Conservation (phyloP, 2,329 filamentous ascomycete species). For the Talaromyces atroroseus region DNA sequence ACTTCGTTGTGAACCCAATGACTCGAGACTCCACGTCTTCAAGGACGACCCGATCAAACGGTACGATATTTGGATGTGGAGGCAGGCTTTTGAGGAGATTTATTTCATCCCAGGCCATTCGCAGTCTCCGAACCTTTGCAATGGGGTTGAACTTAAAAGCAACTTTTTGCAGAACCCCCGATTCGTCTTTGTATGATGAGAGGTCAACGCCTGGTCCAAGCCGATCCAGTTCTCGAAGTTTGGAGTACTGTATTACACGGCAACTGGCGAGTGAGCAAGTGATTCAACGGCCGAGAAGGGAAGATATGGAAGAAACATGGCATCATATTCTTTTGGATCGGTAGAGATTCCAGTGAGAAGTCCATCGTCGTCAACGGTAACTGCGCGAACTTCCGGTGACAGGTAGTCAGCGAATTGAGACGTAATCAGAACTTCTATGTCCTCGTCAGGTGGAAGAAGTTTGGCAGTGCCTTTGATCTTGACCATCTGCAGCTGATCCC, state of each 20-base stretch:
- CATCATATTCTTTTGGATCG: constrained; percentile 18
- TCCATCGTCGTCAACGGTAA: constrained; percentile 19
- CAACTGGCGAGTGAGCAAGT: constrained; percentile 16
- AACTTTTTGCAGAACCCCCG: constrained; percentile 12
- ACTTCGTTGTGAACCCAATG: constrained; percentile 25
- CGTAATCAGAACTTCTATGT: constrained; percentile 16
- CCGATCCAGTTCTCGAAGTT: constrained; percentile 17
- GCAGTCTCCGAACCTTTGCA: constrained; percentile 13
- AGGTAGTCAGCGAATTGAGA: constrained; percentile 18
- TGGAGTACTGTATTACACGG: constrained; percentile 15
- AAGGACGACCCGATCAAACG: constrained; percentile 24
- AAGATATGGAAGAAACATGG: constrained; percentile 17
- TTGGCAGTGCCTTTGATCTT: constrained; percentile 22
- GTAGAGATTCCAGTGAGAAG: constrained; percentile 19
- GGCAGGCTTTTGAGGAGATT: constrained; percentile 23
- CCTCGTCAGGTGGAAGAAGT: constrained; percentile 18
- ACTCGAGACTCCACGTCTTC: constrained; percentile 21
- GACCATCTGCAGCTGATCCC: constrained; percentile 18
- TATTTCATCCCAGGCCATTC: constrained; percentile 24
- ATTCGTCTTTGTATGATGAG: constrained; percentile 17
- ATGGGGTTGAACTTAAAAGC: constrained; percentile 20
- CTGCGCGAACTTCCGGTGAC: constrained; percentile 16
- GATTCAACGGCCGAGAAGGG: constrained; percentile 15
- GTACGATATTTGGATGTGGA: constrained; percentile 25
- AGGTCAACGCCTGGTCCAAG: constrained; percentile 18